A percentile compares a stretch with the other conserved stretches of the same genome.
These are phyloP conservation scores for Diplosphaera chodatii DNA, from an alignment of 139 green algal species.

Conservation along the genomic window DNA sequence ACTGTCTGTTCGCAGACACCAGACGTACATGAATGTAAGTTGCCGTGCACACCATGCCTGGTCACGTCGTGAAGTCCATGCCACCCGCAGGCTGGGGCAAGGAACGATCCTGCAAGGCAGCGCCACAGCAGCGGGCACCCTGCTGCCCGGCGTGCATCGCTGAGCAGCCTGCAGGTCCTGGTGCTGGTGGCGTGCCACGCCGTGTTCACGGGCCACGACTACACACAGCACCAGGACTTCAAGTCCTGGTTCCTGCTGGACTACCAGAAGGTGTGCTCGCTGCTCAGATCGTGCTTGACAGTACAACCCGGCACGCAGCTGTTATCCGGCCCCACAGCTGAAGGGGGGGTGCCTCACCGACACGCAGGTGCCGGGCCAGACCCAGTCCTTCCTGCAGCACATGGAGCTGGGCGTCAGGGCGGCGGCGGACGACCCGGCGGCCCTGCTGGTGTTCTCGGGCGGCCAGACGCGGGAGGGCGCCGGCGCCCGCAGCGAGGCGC, in stretches of 20 bases:
- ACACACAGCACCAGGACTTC: constrained; percentile 27
- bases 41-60: too few relatives aligned
- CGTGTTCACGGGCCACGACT: constrained; percentile 70
- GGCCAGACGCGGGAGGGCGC: constrained; percentile 56
- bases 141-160: too few relatives aligned
- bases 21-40: too few relatives aligned
- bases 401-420: constrained; percentile 68
- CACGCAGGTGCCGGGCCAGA: not conserved
- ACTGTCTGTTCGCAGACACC: too few relatives aligned
- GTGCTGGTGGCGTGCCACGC: constrained; percentile 73
- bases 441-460: constrained; percentile 75
- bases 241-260: constrained; percentile 66
- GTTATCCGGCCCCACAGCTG: too few relatives aligned
- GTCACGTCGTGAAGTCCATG: too few relatives aligned
- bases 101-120: too few relatives aligned
- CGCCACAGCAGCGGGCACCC: too few relatives aligned
- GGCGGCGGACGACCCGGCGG: constrained; percentile 51
- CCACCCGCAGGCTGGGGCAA: too few relatives aligned
- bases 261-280: constrained; percentile 69
- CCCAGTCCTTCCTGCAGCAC: constrained; percentile 76
- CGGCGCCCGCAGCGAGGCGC: constrained; percentile 63
- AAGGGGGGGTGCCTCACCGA: too few relatives aligned
- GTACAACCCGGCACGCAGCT: too few relatives aligned
- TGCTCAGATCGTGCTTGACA: too few relatives aligned
- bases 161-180: constrained; percentile 32